Percentiles rank a stretch among this genome's conserved stretches.
Conservation (phyloP, 257 asterid species). For the Ocimum tenuiflorum region DNA sequence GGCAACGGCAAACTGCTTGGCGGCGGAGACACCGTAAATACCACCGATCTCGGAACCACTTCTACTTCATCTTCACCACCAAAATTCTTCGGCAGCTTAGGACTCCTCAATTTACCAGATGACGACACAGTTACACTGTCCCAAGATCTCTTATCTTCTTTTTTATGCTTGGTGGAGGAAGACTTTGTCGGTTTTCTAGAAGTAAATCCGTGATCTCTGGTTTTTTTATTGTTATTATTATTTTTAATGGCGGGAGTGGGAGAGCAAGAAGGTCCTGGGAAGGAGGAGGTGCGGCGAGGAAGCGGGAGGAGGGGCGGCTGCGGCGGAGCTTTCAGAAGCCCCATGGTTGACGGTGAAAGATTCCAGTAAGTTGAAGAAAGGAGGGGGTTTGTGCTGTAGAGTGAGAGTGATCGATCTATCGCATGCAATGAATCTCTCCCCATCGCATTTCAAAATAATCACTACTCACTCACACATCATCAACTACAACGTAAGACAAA, state of each 20-base stretch:
- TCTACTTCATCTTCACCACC: not conserved
- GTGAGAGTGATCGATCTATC: constrained; percentile 18
- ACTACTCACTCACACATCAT: not conserved
- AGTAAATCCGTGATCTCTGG: too few species aligned
- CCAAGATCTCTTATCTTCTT: constrained; percentile 15
- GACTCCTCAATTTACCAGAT: too few species aligned
- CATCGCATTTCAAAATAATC: constrained; percentile 11
- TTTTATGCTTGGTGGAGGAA: constrained; percentile 27
- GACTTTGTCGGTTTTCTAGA: not conserved
- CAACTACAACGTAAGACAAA: too few species aligned
- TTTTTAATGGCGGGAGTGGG: constrained; percentile 15
- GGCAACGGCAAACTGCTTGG: constrained; percentile 96
- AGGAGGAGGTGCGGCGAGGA: constrained; percentile 15
- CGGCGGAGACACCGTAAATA: constrained; percentile 47
- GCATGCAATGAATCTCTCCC: constrained; percentile 28
- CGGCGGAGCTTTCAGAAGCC: constrained; percentile 39
- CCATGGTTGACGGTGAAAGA: constrained; percentile 20
- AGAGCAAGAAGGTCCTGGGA: too few species aligned
- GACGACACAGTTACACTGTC: not conserved
- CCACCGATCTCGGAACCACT: constrained; percentile 31
- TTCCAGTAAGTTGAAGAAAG: constrained; percentile 21
- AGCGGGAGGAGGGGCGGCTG: constrained; percentile 46
- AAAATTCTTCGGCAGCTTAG: too few species aligned
- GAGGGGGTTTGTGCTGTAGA: constrained; percentile 16
- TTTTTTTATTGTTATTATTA: too few species aligned